Evolutionary conservation across 441 rosid species (phyloP), one percentile per base, ranked within the genome.

Genomic region (Corymbia citriodora): DNA sequence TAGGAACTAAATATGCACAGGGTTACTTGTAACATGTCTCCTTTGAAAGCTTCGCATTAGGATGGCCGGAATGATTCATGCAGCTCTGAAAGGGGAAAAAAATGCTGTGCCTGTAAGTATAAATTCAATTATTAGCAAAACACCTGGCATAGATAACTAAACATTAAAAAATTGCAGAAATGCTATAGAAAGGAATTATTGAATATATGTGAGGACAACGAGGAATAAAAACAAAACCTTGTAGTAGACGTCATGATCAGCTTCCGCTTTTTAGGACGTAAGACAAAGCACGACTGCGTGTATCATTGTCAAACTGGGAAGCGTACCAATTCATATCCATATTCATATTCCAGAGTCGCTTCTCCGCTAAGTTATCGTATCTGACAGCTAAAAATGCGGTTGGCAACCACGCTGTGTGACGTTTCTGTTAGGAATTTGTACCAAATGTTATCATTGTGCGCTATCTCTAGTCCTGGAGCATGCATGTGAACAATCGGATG

Each of bases 41-140:
- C 93, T 94, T 97, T 97, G 95, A 97, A 98, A 83, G 99, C 99
- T 93, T 94, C 95, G 98, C 97, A 90, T 96, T 95, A 61, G 99
- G 99, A 90, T 91, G 93, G 91, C 99, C 97, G 1, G 99, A 97
- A 92, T 98, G 98, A 92, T 98, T 98, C 97, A 96, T 93, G 91
- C 99, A 97, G 91, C 99, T 97, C 91, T 97, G 99, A 89, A 96
- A 88, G 88, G 99, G 98, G 94, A 33, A 33, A 94, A 98, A 94
- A 98, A 98, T 14, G 98, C 98, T 10, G 97, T 94, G 90, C 99
- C 99, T 97, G 88, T 74, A 59, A 87, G 48, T 53, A 87, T 19
- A 68, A 55, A 54, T 21, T 55, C 18, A 87, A n/a, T 21, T 87
- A 40, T 79, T 79, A 79, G 52, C 16, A 40, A 79, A 40, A 79